Base-by-base conservation (phyloP, 2,329 filamentous ascomycete genomes). In the Biscogniauxia marginata region DNA sequence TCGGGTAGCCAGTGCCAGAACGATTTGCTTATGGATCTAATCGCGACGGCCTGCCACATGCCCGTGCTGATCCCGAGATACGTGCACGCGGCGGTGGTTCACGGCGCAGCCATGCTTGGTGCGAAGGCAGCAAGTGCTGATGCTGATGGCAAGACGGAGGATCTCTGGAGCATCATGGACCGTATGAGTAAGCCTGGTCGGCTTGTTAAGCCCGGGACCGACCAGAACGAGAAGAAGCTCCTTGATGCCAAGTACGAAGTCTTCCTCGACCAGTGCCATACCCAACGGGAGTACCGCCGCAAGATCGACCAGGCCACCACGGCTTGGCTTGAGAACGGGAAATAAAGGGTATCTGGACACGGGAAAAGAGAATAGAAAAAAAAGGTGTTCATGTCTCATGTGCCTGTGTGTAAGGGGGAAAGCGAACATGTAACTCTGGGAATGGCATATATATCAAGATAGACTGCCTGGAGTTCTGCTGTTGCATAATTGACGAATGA, bases 1-100 rank as follows among this genome's bases (percentile, higher is more conserved):
- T 96, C 91, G 4, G 95, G 95, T 59, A 96, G 91, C 9, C 95
- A 98, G 74, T 99, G 95, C 79, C 93, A 97, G 75, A 99, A 99
- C 74, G 85, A 88, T 30, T 85, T 98, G 58, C 81, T 99, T 54
- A 96, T 99, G 88, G 83, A 86, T 56, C 84, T 99, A 16, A 89
- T 99, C 66, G 92, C 95, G 13, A 95, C 93, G 0, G 89, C 89
- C 0, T 98, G 93, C 75, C 82, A 86, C 64, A 93, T 96, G 87
- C 93, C 93, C 1, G 93, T 99, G 19, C 79, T 97, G 39, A 96
- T 98, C 54, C 95, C 95, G 0, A 84, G 89, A 51, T 98, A 99
- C 68, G 91, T 97, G 57, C 90, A 96, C 70, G 93, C 93, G 1
- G 95, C 95, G 5, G 95, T 99, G 6, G 93, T 96, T 22, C 93